Evolutionary conservation across 2,329 filamentous ascomycete species (phyloP).

Genomic region (Lomentospora prolificans): DNA sequence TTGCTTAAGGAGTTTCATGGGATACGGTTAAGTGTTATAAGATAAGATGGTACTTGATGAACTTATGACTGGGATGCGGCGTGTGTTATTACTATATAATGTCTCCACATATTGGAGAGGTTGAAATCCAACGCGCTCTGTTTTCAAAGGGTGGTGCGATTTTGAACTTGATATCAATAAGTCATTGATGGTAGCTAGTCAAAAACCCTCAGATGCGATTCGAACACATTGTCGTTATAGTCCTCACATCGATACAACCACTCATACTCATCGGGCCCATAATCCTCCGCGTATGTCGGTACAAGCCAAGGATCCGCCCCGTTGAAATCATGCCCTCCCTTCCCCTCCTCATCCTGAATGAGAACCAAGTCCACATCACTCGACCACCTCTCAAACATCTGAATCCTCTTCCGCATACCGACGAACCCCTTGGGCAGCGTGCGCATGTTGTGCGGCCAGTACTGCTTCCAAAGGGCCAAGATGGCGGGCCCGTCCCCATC

Average conservation of each 20-base stretch:
- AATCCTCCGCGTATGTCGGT: not conserved
- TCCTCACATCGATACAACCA: not conserved
- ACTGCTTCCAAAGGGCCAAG: not conserved
- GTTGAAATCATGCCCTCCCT: not conserved
- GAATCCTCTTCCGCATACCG: not conserved
- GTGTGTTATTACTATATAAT: too few relatives aligned
- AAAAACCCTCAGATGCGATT: not conserved
- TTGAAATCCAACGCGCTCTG: too few relatives aligned
- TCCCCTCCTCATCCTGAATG: not conserved
- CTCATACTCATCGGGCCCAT: not conserved
- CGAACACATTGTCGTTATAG: not conserved
- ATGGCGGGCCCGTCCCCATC: not conserved
- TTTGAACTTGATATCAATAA: too few relatives aligned
- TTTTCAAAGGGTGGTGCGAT: too few relatives aligned
- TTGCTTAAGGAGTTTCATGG: too few relatives aligned
- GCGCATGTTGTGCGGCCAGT: not conserved
- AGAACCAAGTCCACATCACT: not conserved
- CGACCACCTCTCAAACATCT: not conserved
- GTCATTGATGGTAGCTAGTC: not conserved
- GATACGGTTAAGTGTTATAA: too few relatives aligned
- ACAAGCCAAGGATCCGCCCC: not conserved
- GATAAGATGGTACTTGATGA: too few relatives aligned
- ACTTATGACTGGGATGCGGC: too few relatives aligned
- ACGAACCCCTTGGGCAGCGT: not conserved
- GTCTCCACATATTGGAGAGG: too few relatives aligned